Base-by-base conservation (phyloP, 192 early-diverging fungal genomes). In the Podila epicladia region DNA sequence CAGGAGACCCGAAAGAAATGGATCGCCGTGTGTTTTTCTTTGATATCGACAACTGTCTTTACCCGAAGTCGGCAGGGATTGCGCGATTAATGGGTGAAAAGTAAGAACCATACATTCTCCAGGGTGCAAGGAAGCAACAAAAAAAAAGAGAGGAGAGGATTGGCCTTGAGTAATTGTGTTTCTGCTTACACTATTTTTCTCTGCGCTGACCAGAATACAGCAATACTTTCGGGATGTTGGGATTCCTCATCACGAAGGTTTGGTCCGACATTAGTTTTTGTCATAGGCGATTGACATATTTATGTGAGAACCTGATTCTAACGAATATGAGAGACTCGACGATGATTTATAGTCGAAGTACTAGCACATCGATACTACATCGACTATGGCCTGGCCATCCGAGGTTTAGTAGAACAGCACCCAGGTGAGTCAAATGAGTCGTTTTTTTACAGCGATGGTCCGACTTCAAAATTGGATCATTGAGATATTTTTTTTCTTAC, bases 41-140 rank as follows among this genome's bases (percentile, higher is more conserved):
- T 71, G 93, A 95, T 62, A 92, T 93, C 58, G 94, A 95, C 75
- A 93, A 94, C 74, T 94, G 93, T 73, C 87, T 93, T 4, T 94
- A 94, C 68, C 82, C 87, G 66, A 85, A 85, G 51, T 63, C 82
- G 1, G 66, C 84, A 2, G 89, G 90, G 28, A 88, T 93, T 58
- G 67, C 69, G 41, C 38, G 48, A 5, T 45, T 92, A 67, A 94
- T 90, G 86, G 86, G 83, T 58, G 73, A 83, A 37, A 88, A 86
- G 65, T 87, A 74, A 55, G 57, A 12, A 45, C 12, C 15, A 53
- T 58, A 38, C 20, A 35, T 9, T 55, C 22, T n/a, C 51, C 31
- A 59, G 29, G 62, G 65, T 17, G 35, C 17, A 59, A 38, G 26
- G 35, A 8, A 9, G 11, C 3, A 37, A 37, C 41, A 29, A 29